Evolutionary conservation across 2,329 filamentous ascomycete genomes (phyloP).

Genomic region (Sarocladium kiliense): DNA sequence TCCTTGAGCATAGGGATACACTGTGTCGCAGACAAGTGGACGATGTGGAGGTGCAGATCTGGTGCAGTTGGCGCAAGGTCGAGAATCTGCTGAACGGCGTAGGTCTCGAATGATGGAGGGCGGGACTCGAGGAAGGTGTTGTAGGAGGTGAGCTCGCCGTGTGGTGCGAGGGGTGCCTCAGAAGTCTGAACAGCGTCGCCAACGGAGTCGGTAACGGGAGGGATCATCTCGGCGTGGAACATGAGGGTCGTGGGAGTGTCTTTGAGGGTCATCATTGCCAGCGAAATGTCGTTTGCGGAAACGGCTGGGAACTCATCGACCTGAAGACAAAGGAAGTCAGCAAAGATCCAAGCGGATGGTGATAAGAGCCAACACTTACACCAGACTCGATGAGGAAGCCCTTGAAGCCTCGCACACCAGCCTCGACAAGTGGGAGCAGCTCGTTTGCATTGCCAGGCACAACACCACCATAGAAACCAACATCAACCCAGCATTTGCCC

Average conservation of each 20-base stretch:
- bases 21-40: conserved; percentile 85
- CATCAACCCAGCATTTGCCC: conserved; percentile 95
- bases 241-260: conserved; percentile 85
- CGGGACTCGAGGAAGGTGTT: conserved; percentile 88
- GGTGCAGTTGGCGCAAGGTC: conserved; percentile 76
- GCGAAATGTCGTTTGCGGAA: conserved; percentile 69
- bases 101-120: conserved; percentile 84
- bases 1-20: conserved; percentile 75
- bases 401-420: conserved; percentile 92
- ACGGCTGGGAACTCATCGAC: conserved; percentile 95
- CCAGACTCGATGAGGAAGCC: conserved; percentile 96
- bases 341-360: conserved; percentile 13
- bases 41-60: conserved; percentile 81
- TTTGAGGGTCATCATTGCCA: conserved; percentile 76
- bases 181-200: conserved; percentile 71
- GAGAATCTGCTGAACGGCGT: conserved; percentile 82
- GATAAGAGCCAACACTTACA: conserved; percentile 50
- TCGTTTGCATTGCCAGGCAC: conserved; percentile 83
- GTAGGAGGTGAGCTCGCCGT: conserved; percentile 72
- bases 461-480: conserved; percentile 96
- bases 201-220: conserved; percentile 75
- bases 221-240: conserved; percentile 99
- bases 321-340: conserved; percentile 34
- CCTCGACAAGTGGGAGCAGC: conserved; percentile 73
- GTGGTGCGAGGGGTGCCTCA: conserved; percentile 62